phyloP scores from a whole-genome alignment of 768 basidiomycete genomes.

The Dendrothele bispora region DNA sequence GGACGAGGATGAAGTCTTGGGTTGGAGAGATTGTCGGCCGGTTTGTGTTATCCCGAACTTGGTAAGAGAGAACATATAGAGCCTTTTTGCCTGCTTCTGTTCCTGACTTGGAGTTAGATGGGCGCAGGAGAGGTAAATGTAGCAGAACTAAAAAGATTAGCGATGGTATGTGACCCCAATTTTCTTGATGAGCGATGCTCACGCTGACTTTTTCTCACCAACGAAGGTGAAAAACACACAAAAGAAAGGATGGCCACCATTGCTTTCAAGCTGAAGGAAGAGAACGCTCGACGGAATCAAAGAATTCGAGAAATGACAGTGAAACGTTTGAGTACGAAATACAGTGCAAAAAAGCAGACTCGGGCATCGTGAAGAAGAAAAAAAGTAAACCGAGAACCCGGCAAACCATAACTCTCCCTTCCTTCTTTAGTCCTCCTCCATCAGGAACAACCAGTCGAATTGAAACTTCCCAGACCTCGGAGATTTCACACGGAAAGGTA shows the following conservation, averaged over 20 bases:
- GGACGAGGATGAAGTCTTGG: constrained; percentile 76
- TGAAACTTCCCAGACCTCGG: no score
- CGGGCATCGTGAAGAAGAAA: no score
- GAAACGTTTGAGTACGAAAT: no score
- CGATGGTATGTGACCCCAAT: no score
- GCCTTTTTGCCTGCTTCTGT: no score
- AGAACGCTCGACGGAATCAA: constrained; percentile 56
- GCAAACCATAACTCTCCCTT: no score
- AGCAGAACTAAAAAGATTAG: constrained; percentile 45
- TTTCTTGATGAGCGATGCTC: no score
- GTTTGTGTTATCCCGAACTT: constrained; percentile 77
- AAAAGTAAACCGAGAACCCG: no score
- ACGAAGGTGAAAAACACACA: constrained; percentile 73
- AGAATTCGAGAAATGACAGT: constrained; percentile 59
- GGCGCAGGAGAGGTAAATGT: constrained; percentile 61
- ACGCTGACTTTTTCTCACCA: background rate
- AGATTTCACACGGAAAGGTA: no score
- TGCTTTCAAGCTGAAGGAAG: constrained; percentile 64
- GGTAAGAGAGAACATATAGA: constrained; percentile 40
- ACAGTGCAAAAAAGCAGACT: no score
- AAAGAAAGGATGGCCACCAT: constrained; percentile 53
- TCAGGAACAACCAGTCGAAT: no score
- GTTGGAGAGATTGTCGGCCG: constrained; percentile 68
- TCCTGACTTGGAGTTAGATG: constrained; percentile 21
- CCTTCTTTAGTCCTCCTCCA: no score